Evolutionary conservation across 139 green algal species (phyloP), one percentile per base, ranked within the genome.

Genomic region (Closterium sp.): DNA sequence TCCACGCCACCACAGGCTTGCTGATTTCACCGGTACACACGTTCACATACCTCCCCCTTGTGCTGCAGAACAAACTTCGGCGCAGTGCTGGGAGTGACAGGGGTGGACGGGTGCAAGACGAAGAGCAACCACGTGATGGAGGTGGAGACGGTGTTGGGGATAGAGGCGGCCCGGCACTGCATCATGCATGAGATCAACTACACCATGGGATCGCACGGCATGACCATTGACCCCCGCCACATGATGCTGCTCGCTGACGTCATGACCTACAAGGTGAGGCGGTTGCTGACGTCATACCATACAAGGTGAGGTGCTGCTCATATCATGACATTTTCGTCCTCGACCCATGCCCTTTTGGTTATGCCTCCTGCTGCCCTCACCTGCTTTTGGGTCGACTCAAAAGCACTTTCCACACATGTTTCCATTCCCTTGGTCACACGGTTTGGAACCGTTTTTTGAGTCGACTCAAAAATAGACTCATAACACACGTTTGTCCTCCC

Each of bases 171-270:
- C 33, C 93, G 96, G 23, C 84, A n/a, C 21, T 94, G 91, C 43
- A 98, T 98, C 95, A 98, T 98, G 91, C 94, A 91, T 1, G 96
- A 99, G 95, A 99, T 99, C 93, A 92, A 97, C 34, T 96, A 97
- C 94, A 98, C 96, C 36, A 99, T 99, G 97, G 91, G 90, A 4
- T 88, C 86, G 5, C 97, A 99, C 94, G 97, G 98, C 94, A 99
- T 99, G 97, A 95, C 91, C 90, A 98, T 99, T 88, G 98, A 99
- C 95, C 88, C 95, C 25, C 94, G 98, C 5, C 98, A 99, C 95
- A 98, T 95, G 84, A 99, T 98, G 97, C 95, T 99, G 88, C 96
- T 99, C 69, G 97, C 98, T 0, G 98, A 99, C 95, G 98, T 97
- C 94, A 99, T 99, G 98, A 98, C 97, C 3, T 98, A 98, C 96